Conservation (phyloP, 495 filamentous ascomycete species). For the Aspergillus cavernicola region DNA sequence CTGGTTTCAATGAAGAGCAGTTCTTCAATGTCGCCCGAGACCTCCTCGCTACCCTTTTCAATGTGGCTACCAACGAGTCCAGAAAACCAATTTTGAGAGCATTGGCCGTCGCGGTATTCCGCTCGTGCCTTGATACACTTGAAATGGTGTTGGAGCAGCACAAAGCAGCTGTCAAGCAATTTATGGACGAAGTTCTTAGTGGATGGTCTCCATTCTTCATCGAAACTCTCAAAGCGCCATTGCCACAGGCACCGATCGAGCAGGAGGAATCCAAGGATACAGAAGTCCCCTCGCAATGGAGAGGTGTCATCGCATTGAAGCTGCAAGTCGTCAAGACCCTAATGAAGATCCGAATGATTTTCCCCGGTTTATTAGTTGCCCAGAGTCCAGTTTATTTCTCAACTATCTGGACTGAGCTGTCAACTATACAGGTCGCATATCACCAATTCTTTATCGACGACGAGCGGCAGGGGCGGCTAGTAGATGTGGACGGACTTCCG, state of each 20-base stretch:
- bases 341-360: conserved; percentile 82
- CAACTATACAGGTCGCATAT: conserved; percentile 64
- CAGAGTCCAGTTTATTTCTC: conserved; percentile 78
- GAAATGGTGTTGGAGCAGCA: conserved; percentile 94
- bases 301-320: conserved; percentile 80
- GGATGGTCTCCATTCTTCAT: conserved; percentile 87
- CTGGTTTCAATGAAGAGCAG: conserved; percentile 86
- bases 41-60: conserved; percentile 76
- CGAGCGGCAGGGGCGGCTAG: conserved; percentile 79
- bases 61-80: conserved; percentile 69
- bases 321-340: conserved; percentile 86
- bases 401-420: conserved; percentile 81
- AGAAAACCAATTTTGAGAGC: conserved; percentile 73
- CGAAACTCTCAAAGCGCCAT: conserved; percentile 61
- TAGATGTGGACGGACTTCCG: conserved; percentile 87
- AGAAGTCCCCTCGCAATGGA: conserved; percentile 54
- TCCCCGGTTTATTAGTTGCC: conserved; percentile 72
- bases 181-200: conserved; percentile 78
- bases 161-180: conserved; percentile 74
- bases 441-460: conserved; percentile 78
- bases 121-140: conserved; percentile 86
- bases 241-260: conserved; percentile 61
- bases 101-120: conserved; percentile 82
- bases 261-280: conserved; percentile 51
- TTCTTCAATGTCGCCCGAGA: conserved; percentile 86